Conservation (phyloP, 2,329 filamentous ascomycete genomes). For the Colletotrichum tanaceti region DNA sequence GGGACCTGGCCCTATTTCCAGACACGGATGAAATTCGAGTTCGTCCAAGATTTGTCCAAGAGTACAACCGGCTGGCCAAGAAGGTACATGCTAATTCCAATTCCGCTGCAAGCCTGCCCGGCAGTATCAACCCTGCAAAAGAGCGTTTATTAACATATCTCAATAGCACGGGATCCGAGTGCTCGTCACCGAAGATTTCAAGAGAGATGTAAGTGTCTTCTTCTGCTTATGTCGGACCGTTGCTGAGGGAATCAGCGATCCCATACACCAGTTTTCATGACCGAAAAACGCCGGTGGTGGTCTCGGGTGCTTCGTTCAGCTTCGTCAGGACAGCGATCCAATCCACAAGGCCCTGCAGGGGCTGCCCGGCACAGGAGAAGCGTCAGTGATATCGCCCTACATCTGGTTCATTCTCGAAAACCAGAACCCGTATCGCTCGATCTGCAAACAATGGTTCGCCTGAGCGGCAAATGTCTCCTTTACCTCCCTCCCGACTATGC, state of each 20-base stretch:
- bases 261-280: conserved; percentile 21
- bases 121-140: not conserved
- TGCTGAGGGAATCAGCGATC: conserved; percentile 22
- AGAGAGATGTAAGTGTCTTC: conserved; percentile 19
- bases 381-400: conserved; percentile 65
- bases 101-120: not conserved
- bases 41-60: conserved; percentile 61
- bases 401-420: conserved; percentile 56
- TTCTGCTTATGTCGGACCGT: not conserved
- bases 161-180: conserved; percentile 64
- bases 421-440: conserved; percentile 61
- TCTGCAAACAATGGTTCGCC: conserved; percentile 68
- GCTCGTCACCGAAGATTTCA: conserved; percentile 53
- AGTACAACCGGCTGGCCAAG: conserved; percentile 71
- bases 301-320: conserved; percentile 50
- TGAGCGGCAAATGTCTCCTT: conserved; percentile 72
- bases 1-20: conserved; percentile 58
- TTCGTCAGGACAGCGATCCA: conserved; percentile 28
- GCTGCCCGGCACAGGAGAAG: conserved; percentile 60
- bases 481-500: conserved; percentile 70
- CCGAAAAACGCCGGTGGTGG: conserved; percentile 53
- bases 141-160: not conserved
- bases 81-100: conserved; percentile 56
- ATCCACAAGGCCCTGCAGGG: conserved; percentile 9
- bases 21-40: conserved; percentile 64